phyloP scores from a whole-genome alignment of 2,329 filamentous ascomycete genomes.

The Dryadomyces quercivorus region DNA sequence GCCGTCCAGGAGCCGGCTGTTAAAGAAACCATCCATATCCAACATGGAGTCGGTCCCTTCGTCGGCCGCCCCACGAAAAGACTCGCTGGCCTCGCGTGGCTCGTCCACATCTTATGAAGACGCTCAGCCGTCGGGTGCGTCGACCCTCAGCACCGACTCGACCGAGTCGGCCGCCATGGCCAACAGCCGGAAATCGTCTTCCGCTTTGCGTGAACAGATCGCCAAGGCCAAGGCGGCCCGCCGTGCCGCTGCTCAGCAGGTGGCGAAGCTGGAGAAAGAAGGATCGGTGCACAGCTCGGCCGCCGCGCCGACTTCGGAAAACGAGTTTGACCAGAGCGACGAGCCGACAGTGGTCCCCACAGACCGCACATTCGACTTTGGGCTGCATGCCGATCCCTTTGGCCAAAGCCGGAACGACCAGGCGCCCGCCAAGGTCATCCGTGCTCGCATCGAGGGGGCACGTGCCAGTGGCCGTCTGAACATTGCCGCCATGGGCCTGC shows the following conservation, averaged over 20 bases:
- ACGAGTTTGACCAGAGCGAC: background rate
- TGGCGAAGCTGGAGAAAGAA: conserved; percentile 5
- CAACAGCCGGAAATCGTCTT: conserved; percentile 53
- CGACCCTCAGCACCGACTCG: conserved; percentile 23
- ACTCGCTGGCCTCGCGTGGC: conserved; percentile 25
- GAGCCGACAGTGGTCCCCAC: conserved; percentile 31
- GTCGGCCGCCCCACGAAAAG: conserved; percentile 23
- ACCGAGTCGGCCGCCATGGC: conserved; percentile 17
- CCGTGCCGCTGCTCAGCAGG: conserved; percentile 31
- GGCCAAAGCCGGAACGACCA: conserved; percentile 49
- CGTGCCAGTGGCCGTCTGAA: conserved; percentile 73
- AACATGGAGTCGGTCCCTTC: conserved; percentile 20
- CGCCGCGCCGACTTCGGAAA: background rate
- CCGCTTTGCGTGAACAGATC: conserved; percentile 77
- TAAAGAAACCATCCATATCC: conserved; percentile 41
- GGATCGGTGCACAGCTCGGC: background rate
- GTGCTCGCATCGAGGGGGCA: conserved; percentile 59
- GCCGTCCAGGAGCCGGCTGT: conserved; percentile 39
- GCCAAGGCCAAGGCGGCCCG: conserved; percentile 82
- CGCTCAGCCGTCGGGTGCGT: conserved; percentile 22
- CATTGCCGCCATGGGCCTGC: conserved; percentile 72
- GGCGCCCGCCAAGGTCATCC: conserved; percentile 53
- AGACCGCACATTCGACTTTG: conserved; percentile 45
- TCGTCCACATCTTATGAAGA: conserved; percentile 27
- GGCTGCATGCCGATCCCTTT: conserved; percentile 53